Conservation (phyloP, 495 filamentous ascomycete genomes). For the Penicillium longicatenatum region DNA sequence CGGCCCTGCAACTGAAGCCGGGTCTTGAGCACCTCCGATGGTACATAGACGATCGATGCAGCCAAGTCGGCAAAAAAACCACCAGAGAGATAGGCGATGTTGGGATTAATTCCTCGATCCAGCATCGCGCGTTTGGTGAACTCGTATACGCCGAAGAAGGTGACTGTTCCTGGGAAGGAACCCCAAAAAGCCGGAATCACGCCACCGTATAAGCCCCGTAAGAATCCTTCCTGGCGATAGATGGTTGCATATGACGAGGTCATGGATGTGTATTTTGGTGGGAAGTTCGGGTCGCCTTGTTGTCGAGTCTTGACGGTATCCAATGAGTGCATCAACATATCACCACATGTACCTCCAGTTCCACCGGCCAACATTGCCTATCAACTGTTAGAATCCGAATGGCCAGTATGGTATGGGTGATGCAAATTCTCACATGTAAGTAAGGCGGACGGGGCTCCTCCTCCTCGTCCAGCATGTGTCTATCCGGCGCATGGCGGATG, state of each 20-base stretch:
- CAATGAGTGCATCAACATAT: constrained; percentile 98
- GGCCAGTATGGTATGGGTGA: neutral
- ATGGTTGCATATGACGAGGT: constrained; percentile 89
- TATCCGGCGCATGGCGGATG: constrained; percentile 19
- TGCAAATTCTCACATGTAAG: constrained; percentile 56
- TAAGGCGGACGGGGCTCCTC: constrained; percentile 63
- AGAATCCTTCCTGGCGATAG: constrained; percentile 85
- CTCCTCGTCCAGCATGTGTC: constrained; percentile 29
- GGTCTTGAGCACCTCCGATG: constrained; percentile 95
- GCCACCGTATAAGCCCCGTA: constrained; percentile 88
- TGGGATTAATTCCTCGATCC: constrained; percentile 74
- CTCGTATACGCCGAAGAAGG: constrained; percentile 97
- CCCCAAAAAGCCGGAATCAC: constrained; percentile 87
- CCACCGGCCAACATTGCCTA: constrained; percentile 96
- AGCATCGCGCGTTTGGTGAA: constrained; percentile 89
- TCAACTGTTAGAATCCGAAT: neutral
- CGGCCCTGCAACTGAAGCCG: constrained; percentile 92
- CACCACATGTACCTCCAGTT: constrained; percentile 84
- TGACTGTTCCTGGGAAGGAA: constrained; percentile 89
- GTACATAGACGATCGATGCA: constrained; percentile 90
- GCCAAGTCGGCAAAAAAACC: constrained; percentile 91
- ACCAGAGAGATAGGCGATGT: constrained; percentile 80
- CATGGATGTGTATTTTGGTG: constrained; percentile 88
- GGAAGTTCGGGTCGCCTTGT: constrained; percentile 90
- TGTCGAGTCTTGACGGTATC: constrained; percentile 99